Evolutionary conservation across 1,284 basidiomycete genomes (phyloP).

Genomic region (Pholiota adiposa): DNA sequence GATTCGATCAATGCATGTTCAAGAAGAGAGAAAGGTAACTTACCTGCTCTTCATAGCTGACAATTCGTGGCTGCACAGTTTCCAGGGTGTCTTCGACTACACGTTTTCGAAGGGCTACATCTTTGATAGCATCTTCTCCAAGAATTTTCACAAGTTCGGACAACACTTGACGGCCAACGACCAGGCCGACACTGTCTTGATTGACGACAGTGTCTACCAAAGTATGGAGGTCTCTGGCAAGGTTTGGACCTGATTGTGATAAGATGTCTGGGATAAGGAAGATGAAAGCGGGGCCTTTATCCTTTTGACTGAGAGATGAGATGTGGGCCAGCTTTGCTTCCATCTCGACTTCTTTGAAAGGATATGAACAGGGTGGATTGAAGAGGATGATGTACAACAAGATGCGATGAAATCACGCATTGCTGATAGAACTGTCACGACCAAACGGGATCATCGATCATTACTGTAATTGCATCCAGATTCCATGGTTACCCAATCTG

Average conservation of each 20-base stretch:
- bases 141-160: constrained; percentile 78
- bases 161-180: constrained; percentile 85
- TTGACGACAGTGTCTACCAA: constrained; percentile 80
- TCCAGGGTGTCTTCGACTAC: constrained; percentile 76
- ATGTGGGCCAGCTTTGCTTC: constrained; percentile 67
- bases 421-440: not conserved
- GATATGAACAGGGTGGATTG: not conserved
- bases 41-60: constrained; percentile 96
- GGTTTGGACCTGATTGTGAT: constrained; percentile 48
- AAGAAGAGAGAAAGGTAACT: constrained; percentile 24
- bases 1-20: constrained; percentile 11
- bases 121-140: constrained; percentile 55
- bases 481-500: constrained; percentile 20
- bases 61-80: constrained; percentile 74
- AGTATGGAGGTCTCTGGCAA: constrained; percentile 60
- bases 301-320: constrained; percentile 74
- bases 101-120: constrained; percentile 62
- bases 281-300: constrained; percentile 80
- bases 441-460: not conserved
- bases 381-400: not conserved
- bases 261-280: constrained; percentile 61
- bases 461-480: not conserved
- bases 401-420: constrained; percentile 4
- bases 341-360: constrained; percentile 43
- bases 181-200: constrained; percentile 78